phyloP scores from a whole-genome alignment of 1,139 yeast species.

The Saccharomycopsis hybrid region DNA sequence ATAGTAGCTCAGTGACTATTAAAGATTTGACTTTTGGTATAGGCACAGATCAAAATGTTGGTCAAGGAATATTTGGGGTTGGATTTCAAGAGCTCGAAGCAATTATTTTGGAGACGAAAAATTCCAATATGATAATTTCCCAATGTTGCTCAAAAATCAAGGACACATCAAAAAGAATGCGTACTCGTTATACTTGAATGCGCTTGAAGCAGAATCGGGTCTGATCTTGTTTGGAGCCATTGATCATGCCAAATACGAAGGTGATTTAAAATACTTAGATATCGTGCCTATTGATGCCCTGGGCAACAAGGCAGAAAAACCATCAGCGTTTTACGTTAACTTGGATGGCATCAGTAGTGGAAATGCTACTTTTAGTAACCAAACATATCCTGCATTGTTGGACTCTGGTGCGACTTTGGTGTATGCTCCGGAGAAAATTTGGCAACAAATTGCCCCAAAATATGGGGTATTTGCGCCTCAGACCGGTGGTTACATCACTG shows the following conservation, averaged over 20 bases:
- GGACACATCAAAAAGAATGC: conserved; percentile 34
- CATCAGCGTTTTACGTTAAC: background rate
- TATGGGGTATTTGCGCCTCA: conserved; percentile 32
- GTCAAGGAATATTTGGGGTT: conserved; percentile 22
- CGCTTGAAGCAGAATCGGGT: conserved; percentile 37
- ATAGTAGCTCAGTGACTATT: conserved; percentile 26
- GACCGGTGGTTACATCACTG: conserved; percentile 32
- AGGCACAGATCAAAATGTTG: background rate
- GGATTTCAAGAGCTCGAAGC: conserved; percentile 15
- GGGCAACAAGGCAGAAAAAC: background rate
- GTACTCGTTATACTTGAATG: conserved; percentile 49
- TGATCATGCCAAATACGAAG: conserved; percentile 44
- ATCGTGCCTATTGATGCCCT: conserved; percentile 43
- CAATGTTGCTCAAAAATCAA: conserved; percentile 4
- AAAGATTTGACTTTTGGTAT: conserved; percentile 23
- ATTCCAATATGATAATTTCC: conserved; percentile 12
- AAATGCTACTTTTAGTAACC: no score
- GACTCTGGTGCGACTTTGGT: conserved; percentile 68
- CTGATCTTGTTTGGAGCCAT: conserved; percentile 52
- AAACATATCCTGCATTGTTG: conserved; percentile 38
- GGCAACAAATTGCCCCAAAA: conserved; percentile 33
- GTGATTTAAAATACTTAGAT: conserved; percentile 41
- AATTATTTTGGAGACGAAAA: conserved; percentile 3
- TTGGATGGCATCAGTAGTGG: conserved; percentile 16
- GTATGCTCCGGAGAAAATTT: conserved; percentile 39